Evolutionary conservation across 2,329 filamentous ascomycete species (phyloP), one percentile per base, ranked within the genome.

Genomic region (Ceratocystiopsis sp.): DNA sequence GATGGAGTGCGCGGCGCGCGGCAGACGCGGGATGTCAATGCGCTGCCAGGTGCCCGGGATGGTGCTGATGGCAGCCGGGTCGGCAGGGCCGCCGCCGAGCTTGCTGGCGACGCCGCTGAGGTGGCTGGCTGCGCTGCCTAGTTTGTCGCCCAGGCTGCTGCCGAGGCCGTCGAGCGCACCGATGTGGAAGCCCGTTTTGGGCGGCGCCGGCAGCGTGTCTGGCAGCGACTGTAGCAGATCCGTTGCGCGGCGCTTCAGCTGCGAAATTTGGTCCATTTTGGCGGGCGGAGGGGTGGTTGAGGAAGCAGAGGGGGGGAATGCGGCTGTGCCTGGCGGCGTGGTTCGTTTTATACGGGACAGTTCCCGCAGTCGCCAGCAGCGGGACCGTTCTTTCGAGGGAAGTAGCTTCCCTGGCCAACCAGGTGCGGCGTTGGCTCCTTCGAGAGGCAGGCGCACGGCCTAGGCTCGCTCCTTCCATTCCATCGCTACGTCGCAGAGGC

Each of bases 1-100:
- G 51, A 86, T 57, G 3, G 73, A 71, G 54, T 91, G 84, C 0
- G 83, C 86, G 1, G 84, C 89, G 43, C 83, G 77, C 35, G 75
- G 73, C 9, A 86, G 66, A 1, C 64, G 50, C 3, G 71, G 67
- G 33, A 72, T 54, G 36, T 65, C 55, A 52, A 80, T 65, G 51
- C 68, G 70, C 53, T 76, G 66, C 75, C 75, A 79, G 41, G 73
- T 76, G 34, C 67, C 75, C 50, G 67, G 71, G 51, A 74, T 62
- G 38, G 56, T 55, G 37, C 54, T 52, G 40, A 49, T 49, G 41
- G 49, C 45, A 18, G 44, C 46, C 39, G 43, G 16, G 39, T 13
- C 9, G 45, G 14, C 14, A 32, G 29, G 10, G 40, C 35, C 29
- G 34, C 13, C 13, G 34, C 34, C 34, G 34, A 29, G 25, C 25